Evolutionary conservation across 1,284 basidiomycete species (phyloP), one percentile per base, ranked within the genome.

Genomic region (Fistulinella staudtii): DNA sequence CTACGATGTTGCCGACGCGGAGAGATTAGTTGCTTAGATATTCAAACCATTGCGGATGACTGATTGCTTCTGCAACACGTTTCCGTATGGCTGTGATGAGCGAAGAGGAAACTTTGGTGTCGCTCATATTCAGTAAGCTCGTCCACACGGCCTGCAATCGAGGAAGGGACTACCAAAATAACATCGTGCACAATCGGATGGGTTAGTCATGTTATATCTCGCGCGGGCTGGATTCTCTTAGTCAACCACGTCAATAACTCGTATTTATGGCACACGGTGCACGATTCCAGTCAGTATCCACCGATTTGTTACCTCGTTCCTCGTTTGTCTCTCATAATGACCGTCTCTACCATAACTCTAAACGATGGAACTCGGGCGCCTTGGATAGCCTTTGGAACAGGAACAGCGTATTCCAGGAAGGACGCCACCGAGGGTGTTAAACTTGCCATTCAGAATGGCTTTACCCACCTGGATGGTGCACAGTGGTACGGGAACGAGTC

Each of bases 401-500:
- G 85, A 3, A 80, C 81, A 0, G 79, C 79, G 3, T 68, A 80
- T 22, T 82, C 62, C 49, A 38, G 51, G 14, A 71, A 72, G 55
- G 77, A 88, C 55, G 81, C 76, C 4, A 58, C 73, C 39, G 53
- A 73, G 4, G 58, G 69, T 8, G 71, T 85, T 45, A 58, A 56
- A 15, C 54, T 64, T 23, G 85, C 86, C 13, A 77, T 89, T 49
- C 65, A 73, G 17, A 71, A 68, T 27, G 82, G 83, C 5, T 73
- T 88, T 56, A 76, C 71, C 3, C 86, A 89, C 58, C 73, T 89
- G 29, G 86, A 89, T 57, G 78, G 80, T 20, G 85, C 85, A 0
- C 85, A 89, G 60, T 34, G 68, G 34, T 88, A 89, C 61, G 47
- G 49, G 7, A 87, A 87, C 53, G 84, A 87, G 56, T 69, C 75